Base-by-base conservation (phyloP, 2,329 filamentous ascomycete genomes). In the Setomelanomma holmii region DNA sequence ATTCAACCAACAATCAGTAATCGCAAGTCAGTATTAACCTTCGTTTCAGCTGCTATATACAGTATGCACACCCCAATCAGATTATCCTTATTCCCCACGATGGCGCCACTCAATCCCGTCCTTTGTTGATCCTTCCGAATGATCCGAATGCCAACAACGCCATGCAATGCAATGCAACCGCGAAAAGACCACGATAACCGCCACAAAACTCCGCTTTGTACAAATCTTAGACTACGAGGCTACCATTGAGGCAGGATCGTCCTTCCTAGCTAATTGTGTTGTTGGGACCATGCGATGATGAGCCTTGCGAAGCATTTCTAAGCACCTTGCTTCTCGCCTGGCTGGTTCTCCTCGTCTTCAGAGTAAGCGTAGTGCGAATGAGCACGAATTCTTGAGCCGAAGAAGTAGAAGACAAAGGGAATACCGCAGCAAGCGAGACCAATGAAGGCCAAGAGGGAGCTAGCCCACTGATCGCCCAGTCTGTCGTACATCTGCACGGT, bases 331-430 rank as follows among this genome's bases (percentile, higher is more conserved):
- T 68, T 68, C 59, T 67, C 58, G 4, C 48, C 64, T 40, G 44
- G 36, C 36, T 61, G 55, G 36, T 66, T 69, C 67, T 84, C 82
- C 47, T 84, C 80, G 40, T 85, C 82, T 12, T 80, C 80, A 19
- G 74, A 73, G 60, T 90, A 96, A 0, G 91, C 91, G 68, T 86
- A 96, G 73, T 85, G 88, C 66, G 86, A 90, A 52, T 81, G 79
- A 49, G 78, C 79, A 4, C 91, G 81, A 60, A 96, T 96, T 4
- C 73, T 72, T 14, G 86, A 89, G 3, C 91, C 91, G 63, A 85
- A 91, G 66, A 80, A 85, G 80, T 89, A 96, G 76, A 96, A 96
- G 21, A 90, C 73, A 71, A 88, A 96, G 0, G 91, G 91, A 60
- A 96, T 96, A 0, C 80, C 84, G 71, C 91, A 96, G 77, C 91